These are phyloP conservation scores for Kwoniella bestiolae DNA, from an alignment of 768 basidiomycete genomes.

Conservation along the genomic window DNA sequence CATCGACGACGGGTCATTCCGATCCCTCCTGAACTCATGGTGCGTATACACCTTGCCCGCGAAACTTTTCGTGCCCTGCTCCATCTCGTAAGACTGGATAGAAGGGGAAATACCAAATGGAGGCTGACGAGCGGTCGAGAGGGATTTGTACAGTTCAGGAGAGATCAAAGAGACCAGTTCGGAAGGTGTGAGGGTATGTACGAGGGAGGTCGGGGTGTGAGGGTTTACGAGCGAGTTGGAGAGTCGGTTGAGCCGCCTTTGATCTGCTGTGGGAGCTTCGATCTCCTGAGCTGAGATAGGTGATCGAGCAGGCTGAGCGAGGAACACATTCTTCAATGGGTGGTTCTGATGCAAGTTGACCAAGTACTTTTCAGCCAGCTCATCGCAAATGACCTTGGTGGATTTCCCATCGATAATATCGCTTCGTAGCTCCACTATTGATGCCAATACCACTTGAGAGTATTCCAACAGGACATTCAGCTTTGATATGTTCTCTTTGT, in stretches of 20 bases:
- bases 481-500: constrained; percentile 6
- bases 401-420: constrained; percentile 17
- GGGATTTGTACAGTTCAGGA: constrained; percentile 21
- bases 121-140: constrained; percentile 28
- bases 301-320: not conserved
- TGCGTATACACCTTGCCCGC: constrained; percentile 49
- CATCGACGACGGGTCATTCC: constrained; percentile 3
- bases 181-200: constrained; percentile 29
- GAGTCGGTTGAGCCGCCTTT: constrained; percentile 15
- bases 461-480: constrained; percentile 8
- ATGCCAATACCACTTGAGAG: constrained; percentile 1
- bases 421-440: constrained; percentile 6
- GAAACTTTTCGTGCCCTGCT: constrained; percentile 35
- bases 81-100: not conserved
- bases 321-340: constrained; percentile 19
- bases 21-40: constrained; percentile 40
- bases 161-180: constrained; percentile 37
- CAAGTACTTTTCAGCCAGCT: constrained; percentile 23
- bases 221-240: not conserved
- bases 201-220: constrained; percentile 6
- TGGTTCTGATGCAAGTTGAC: constrained; percentile 14
- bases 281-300: not conserved
- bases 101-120: constrained; percentile 35
- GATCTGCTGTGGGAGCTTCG: constrained; percentile 7
- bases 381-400: not conserved